phyloP scores from a whole-genome alignment of 768 basidiomycete genomes.

The Leccinum truebloodii region DNA sequence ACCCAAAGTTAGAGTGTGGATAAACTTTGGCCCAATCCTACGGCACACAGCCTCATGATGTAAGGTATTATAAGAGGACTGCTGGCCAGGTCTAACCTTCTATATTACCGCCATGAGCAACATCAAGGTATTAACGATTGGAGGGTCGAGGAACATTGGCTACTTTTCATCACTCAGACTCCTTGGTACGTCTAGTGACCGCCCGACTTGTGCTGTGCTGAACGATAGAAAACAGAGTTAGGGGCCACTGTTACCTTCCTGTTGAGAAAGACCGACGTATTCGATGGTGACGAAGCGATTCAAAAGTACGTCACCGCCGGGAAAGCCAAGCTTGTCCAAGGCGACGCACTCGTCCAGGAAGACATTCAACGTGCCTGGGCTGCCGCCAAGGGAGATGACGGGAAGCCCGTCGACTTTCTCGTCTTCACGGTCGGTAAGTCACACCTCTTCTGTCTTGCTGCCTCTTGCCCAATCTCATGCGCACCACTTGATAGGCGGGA shows the following conservation, averaged over 20 bases:
- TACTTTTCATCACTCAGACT: slow-evolving; percentile 51
- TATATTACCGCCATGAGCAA: slow-evolving; percentile 17
- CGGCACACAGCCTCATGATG: slow-evolving; percentile 2
- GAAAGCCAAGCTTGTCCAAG: slow-evolving; percentile 54
- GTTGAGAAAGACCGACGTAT: slow-evolving; percentile 51
- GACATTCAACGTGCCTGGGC: slow-evolving; percentile 58
- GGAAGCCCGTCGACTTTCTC: slow-evolving; percentile 49
- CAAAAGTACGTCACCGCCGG: slow-evolving; percentile 51
- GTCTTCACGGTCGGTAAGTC: slow-evolving; percentile 63
- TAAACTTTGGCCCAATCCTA: not conserved
- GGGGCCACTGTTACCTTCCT: slow-evolving; percentile 67
- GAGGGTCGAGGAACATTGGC: slow-evolving; percentile 59
- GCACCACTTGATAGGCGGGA: slow-evolving; percentile 15
- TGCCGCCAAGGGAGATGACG: slow-evolving; percentile 30
- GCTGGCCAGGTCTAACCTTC: too few species aligned
- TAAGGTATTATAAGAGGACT: slow-evolving; percentile 8
- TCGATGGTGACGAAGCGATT: slow-evolving; percentile 55
- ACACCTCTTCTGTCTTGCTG: not conserved
- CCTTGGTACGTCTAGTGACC: slow-evolving; percentile 37
- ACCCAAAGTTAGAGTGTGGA: not conserved
- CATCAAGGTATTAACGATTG: slow-evolving; percentile 42
- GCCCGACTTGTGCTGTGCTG: not conserved
- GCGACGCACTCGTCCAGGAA: slow-evolving; percentile 55
- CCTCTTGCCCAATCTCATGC: not conserved
- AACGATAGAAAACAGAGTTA: slow-evolving; percentile 39